Evolutionary conservation across 345 rosid species (phyloP), one percentile per base, ranked within the genome.

Genomic region (Corymbia maculata): DNA sequence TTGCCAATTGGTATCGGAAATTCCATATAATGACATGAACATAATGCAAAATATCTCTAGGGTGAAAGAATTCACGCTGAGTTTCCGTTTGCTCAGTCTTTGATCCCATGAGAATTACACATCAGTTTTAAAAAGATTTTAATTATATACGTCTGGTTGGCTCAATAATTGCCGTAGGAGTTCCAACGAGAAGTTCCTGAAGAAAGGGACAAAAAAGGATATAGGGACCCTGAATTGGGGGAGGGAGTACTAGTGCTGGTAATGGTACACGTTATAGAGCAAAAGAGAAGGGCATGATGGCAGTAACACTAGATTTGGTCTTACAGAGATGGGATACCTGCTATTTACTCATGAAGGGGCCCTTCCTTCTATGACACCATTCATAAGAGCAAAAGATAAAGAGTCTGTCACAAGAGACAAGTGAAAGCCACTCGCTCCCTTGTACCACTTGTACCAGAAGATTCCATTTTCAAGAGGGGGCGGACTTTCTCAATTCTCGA

Each of bases 251-350:
- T 13, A 64, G 75, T 14, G 42, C 42, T 61, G n/a, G 19, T n/a
- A 64, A 64, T 64, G 75, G 75, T 64, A 64, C 75, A n/a, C 75
- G 17, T 64, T n/a, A 30, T n/a, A 64, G 17, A 64, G 75, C 75
- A 64, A 64, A 64, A 64, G 75, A 64, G 87, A 66, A 14, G 45
- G 75, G 89, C 50, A 86, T 87, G 79, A 79, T 86, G 93, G 86
- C 89, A 85, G 28, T 7, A 53, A 30, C 91, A 88, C 90, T 70
- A 86, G 52, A 59, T 86, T 51, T 88, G 90, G 90, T 68, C 89
- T 57, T 87, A 19, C 75, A 79, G 44, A 79, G 88, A 68, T 51
- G 45, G 85, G 59, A 88, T 87, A 79, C 64, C 55, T 36, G 32
- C 36, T 55, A 86, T 26, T 57, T 57, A 13, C 64, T 86, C 79